Percentiles rank a stretch among this genome's conserved stretches.
Conservation (phyloP, 108 stramenopile species). For the Cyclotella cryptica region DNA sequence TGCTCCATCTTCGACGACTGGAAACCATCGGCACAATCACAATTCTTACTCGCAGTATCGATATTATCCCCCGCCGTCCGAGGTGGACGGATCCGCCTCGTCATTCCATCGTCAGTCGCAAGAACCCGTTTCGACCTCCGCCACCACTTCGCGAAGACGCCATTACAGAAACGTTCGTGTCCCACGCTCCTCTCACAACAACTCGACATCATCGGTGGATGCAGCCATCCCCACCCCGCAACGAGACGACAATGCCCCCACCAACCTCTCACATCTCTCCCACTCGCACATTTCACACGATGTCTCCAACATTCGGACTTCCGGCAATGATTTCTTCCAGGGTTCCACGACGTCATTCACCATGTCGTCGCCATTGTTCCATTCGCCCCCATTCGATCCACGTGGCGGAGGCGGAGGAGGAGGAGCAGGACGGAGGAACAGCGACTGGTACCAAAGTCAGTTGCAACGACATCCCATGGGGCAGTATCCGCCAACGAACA, state of each 20-base stretch:
- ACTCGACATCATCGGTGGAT: background rate
- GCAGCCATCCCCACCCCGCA: background rate
- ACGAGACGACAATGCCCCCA: background rate
- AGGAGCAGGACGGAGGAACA: background rate
- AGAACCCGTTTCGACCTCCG: background rate
- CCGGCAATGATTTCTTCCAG: constrained; percentile 10
- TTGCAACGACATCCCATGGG: background rate
- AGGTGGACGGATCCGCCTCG: constrained; percentile 5
- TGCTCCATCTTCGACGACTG: background rate
- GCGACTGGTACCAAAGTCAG: background rate
- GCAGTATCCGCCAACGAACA: background rate
- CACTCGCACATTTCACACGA: constrained; percentile 25
- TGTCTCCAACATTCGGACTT: background rate
- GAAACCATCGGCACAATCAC: background rate
- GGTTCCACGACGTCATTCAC: background rate
- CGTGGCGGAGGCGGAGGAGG: constrained; percentile 25
- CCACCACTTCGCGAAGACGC: background rate
- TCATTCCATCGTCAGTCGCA: background rate
- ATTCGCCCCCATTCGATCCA: constrained; percentile 33
- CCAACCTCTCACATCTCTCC: constrained; percentile 14
- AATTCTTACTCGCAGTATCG: constrained; percentile 31
- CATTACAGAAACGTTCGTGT: background rate
- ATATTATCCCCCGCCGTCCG: constrained; percentile 37
- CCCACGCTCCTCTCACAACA: background rate
- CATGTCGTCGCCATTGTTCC: constrained; percentile 12